phyloP scores from a whole-genome alignment of 495 filamentous ascomycete genomes.

The Annulohypoxylon stygium region DNA sequence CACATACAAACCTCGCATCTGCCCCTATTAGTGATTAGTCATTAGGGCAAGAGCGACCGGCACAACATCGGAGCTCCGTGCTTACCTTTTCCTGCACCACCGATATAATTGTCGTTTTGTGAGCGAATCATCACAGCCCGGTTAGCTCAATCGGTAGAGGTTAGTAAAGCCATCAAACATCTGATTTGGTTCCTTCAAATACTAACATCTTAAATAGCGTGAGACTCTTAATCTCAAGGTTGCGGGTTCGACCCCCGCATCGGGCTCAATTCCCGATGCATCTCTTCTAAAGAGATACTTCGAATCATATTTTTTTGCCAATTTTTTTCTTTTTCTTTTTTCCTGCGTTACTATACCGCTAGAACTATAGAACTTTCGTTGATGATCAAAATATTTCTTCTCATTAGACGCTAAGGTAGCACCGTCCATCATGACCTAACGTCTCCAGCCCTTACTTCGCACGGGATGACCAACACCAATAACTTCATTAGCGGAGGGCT shows the following conservation, averaged over 20 bases:
- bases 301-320: slow-evolving; percentile 30
- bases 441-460: background rate
- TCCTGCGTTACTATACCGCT: background rate
- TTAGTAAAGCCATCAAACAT: background rate
- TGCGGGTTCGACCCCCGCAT: slow-evolving; percentile 65
- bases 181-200: background rate
- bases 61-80: slow-evolving; percentile 19
- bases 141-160: slow-evolving; percentile 85
- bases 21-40: background rate
- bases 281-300: slow-evolving; percentile 30
- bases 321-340: background rate
- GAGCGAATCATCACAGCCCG: slow-evolving; percentile 43
- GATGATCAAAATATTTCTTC: background rate
- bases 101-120: slow-evolving; percentile 1
- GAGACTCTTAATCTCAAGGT: slow-evolving; percentile 85
- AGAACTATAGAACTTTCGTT: background rate
- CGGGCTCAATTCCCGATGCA: slow-evolving; percentile 57
- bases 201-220: slow-evolving; percentile 58
- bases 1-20: too few species aligned
- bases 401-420: background rate
- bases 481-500: background rate
- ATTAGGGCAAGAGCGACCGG: slow-evolving; percentile 4
- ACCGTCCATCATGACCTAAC: background rate
- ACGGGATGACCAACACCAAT: background rate
- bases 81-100: background rate